Conservation (phyloP, 2,329 filamentous ascomycete genomes). For the Emericellopsis cladophorae region DNA sequence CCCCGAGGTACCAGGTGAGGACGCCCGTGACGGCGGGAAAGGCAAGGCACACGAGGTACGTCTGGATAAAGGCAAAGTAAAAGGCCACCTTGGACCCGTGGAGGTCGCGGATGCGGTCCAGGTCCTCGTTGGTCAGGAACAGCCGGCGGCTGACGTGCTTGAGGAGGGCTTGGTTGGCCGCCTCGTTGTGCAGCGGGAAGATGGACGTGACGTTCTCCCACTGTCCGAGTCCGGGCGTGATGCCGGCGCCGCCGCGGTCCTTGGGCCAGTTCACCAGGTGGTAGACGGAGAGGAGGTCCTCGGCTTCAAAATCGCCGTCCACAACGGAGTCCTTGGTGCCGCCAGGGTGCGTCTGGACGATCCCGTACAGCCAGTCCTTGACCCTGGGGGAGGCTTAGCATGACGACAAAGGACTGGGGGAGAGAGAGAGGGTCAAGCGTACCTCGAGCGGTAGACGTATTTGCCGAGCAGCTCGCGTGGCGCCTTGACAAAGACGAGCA, state of each 20-base stretch:
- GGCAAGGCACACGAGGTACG: slow-evolving; percentile 52
- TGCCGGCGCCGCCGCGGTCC: slow-evolving; percentile 47
- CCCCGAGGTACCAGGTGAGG: slow-evolving; percentile 54
- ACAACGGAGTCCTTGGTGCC: slow-evolving; percentile 36
- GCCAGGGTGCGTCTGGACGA: slow-evolving; percentile 50
- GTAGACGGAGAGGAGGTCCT: slow-evolving; percentile 58
- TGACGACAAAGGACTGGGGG: too few relatives aligned
- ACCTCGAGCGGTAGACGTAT: slow-evolving; percentile 57
- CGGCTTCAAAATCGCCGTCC: slow-evolving; percentile 43
- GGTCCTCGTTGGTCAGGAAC: slow-evolving; percentile 33
- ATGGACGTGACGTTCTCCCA: slow-evolving; percentile 38
- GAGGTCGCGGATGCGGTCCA: slow-evolving; percentile 48
- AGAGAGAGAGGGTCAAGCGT: slow-evolving; percentile 4
- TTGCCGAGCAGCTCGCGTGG: slow-evolving; percentile 50
- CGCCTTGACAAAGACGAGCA: slow-evolving; percentile 55
- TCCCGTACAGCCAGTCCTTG: slow-evolving; percentile 63
- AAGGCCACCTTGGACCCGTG: slow-evolving; percentile 61
- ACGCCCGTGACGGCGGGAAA: slow-evolving; percentile 58
- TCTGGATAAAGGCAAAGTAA: slow-evolving; percentile 74
- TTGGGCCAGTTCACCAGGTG: slow-evolving; percentile 50
- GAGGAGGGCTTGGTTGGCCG: slow-evolving; percentile 41
- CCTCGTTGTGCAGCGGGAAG: slow-evolving; percentile 47
- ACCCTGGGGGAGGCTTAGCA: slow-evolving; percentile 31
- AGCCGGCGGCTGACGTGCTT: slow-evolving; percentile 41
- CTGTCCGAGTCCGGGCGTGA: slow-evolving; percentile 42